These are phyloP conservation scores for Taphrina confusa DNA, from an alignment of 1,139 yeast genomes.

Conservation along the genomic window DNA sequence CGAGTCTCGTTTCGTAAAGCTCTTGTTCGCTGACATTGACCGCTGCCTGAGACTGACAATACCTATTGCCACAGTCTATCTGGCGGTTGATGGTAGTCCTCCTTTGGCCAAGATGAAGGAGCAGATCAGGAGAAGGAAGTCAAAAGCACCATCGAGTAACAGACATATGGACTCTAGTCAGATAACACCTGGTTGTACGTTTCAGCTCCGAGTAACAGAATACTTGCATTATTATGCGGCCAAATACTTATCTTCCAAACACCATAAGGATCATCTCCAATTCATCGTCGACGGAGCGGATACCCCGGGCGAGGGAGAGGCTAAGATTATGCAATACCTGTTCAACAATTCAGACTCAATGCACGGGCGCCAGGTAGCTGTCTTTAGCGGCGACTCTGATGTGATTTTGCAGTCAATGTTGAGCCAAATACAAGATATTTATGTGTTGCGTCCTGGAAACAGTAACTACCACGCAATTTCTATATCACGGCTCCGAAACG, in stretches of 20 bases:
- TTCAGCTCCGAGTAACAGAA: slow-evolving; percentile 19
- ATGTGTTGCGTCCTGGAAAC: slow-evolving; percentile 12
- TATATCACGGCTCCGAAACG: not conserved
- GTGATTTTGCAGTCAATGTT: slow-evolving; percentile 26
- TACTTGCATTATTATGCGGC: slow-evolving; percentile 32
- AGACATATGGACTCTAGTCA: slow-evolving; percentile 21
- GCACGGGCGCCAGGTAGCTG: slow-evolving; percentile 2
- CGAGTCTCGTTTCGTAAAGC: slow-evolving; percentile 16
- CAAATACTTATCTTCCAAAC: slow-evolving; percentile 15
- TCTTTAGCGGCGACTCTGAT: slow-evolving; percentile 30
- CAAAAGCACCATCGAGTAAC: slow-evolving; percentile 25
- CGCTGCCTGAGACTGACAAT: slow-evolving; percentile 19
- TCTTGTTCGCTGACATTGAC: slow-evolving; percentile 16
- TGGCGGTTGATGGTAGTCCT: slow-evolving; percentile 32
- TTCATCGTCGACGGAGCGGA: slow-evolving; percentile 30
- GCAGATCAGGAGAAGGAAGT: slow-evolving; percentile 23
- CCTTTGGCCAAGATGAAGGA: slow-evolving; percentile 32
- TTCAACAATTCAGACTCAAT: not conserved
- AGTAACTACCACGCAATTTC: slow-evolving; percentile 3
- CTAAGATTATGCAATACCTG: slow-evolving; percentile 24
- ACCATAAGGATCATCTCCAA: slow-evolving; percentile 4
- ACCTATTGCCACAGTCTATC: slow-evolving; percentile 11
- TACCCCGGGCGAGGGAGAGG: slow-evolving; percentile 31
- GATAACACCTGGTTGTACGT: slow-evolving; percentile 28
- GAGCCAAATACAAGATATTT: slow-evolving; percentile 4